Evolutionary conservation across 208 protist genomes (phyloP), one percentile per base, ranked within the genome.

Genomic region (Acanthamoeba lenticulata): DNA sequence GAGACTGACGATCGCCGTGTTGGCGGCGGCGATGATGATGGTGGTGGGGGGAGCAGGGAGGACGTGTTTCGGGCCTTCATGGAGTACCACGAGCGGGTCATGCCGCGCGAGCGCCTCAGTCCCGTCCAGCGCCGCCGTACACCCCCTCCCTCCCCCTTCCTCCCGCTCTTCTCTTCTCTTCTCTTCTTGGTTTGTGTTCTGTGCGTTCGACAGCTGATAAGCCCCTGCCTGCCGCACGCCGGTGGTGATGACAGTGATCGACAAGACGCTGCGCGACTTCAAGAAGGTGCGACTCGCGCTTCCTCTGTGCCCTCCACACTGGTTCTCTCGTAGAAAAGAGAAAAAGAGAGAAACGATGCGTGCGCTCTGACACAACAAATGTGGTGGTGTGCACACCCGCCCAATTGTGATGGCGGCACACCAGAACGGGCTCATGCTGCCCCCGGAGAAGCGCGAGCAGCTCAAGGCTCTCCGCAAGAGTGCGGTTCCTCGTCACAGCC

Each of bases 381-480:
- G n/a, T n/a, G n/a, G n/a, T n/a, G n/a, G n/a, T n/a, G n/a, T n/a
- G n/a, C n/a, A n/a, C n/a, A n/a, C n/a, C n/a, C n/a, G n/a, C n/a
- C n/a, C n/a, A n/a, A n/a, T n/a, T n/a, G n/a, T n/a, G n/a, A n/a
- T n/a, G n/a, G n/a, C n/a, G n/a, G n/a, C n/a, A n/a, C n/a, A n/a
- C n/a, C 69, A 40, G 32, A 90, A 90, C 52, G 81, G 81, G 9
- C 32, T 90, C 34, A 38, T 62, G 81, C 49, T 90, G 17, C n/a
- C 81, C 11, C 34, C 81, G 21, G 81, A 52, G 13, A 52, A 90
- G 49, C 81, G 81, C 81, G 47, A 52, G 38, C 81, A 62, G 45
- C 81, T 90, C 44, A 90, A 90, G 52, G 81, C 44, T 42, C 57
- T 90, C 11, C 81, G 81, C n/a, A 90, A 90, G 81, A 62, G 40